Percentiles rank a stretch among this genome's conserved stretches.
Evolutionary conservation across 495 filamentous ascomycete species (phyloP).

Genomic region (Xylaria scruposa): DNA sequence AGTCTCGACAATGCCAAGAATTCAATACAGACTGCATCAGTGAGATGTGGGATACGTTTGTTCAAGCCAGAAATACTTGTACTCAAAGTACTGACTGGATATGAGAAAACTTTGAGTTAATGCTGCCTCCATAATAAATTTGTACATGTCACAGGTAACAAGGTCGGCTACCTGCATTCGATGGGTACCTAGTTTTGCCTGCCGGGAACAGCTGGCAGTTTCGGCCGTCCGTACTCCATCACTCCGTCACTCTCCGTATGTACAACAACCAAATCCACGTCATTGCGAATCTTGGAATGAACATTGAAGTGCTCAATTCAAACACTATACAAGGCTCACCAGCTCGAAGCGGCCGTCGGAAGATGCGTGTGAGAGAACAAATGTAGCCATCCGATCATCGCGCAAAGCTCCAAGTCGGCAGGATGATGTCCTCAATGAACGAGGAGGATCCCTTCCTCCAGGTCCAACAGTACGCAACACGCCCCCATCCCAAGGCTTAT

Average conservation of each 20-base stretch:
- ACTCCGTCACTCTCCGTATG: too few relatives aligned
- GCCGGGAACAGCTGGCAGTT: slow-evolving; percentile 12
- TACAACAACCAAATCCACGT: slow-evolving; percentile 10
- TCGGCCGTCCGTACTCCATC: background rate
- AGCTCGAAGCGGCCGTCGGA: background rate
- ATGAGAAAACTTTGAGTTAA: too few relatives aligned
- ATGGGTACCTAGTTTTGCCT: background rate
- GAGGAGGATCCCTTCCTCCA: slow-evolving; percentile 91
- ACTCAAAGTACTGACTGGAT: background rate
- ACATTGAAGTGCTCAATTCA: background rate
- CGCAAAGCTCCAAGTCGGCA: slow-evolving; percentile 43
- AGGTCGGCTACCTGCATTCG: too few relatives aligned
- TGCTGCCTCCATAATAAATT: too few relatives aligned
- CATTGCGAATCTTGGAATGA: slow-evolving; percentile 10
- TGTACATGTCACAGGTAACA: background rate
- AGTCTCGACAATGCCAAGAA: background rate
- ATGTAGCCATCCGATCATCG: slow-evolving; percentile 41
- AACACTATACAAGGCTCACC: background rate
- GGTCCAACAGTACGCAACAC: slow-evolving; percentile 73
- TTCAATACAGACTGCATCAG: background rate
- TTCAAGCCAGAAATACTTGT: background rate
- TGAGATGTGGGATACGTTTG: background rate
- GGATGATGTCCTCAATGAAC: slow-evolving; percentile 75
- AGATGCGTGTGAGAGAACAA: slow-evolving; percentile 18
- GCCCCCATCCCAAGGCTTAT: background rate